Percentiles rank a stretch among this genome's conserved stretches.
phyloP scores from a whole-genome alignment of 352 stramenopile genomes.

The Phytopythium vexans region DNA sequence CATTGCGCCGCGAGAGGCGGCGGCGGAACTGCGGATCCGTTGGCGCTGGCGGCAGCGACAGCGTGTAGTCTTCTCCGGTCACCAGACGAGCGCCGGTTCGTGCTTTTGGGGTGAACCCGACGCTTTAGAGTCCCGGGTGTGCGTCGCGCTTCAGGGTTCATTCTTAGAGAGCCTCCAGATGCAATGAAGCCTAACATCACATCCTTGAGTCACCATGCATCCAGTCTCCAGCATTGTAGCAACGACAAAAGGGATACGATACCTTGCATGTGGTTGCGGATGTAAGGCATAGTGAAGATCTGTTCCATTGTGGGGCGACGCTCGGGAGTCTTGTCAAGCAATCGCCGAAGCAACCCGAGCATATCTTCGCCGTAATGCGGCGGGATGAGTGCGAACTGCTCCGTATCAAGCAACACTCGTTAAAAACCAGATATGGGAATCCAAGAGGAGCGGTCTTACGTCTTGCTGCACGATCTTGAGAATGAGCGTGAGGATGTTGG shows the following conservation, averaged over 20 bases:
- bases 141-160: slow-evolving; percentile 31
- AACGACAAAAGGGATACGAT: neutral
- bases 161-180: slow-evolving; percentile 53
- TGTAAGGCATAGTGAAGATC: slow-evolving; percentile 69
- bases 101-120: slow-evolving; percentile 40
- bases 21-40: neutral
- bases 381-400: slow-evolving; percentile 48
- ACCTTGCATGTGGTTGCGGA: slow-evolving; percentile 76
- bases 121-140: slow-evolving; percentile 32
- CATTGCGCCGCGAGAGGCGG: slow-evolving; percentile 28
- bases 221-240: neutral
- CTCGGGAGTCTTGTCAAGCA: slow-evolving; percentile 69
- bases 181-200: slow-evolving; percentile 30
- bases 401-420: too few relatives aligned
- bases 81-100: slow-evolving; percentile 31
- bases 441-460: slow-evolving; percentile 14
- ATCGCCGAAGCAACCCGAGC: slow-evolving; percentile 36
- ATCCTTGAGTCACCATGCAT: neutral
- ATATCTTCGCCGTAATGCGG: slow-evolving; percentile 60
- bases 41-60: slow-evolving; percentile 1
- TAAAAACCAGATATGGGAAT: too few relatives aligned
- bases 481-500: slow-evolving; percentile 81
- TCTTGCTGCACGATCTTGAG: slow-evolving; percentile 85
- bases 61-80: slow-evolving; percentile 24
- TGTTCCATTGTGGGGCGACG: slow-evolving; percentile 66